Base-by-base conservation (phyloP, 768 basidiomycete species). In the Melanogaster broomeanus region DNA sequence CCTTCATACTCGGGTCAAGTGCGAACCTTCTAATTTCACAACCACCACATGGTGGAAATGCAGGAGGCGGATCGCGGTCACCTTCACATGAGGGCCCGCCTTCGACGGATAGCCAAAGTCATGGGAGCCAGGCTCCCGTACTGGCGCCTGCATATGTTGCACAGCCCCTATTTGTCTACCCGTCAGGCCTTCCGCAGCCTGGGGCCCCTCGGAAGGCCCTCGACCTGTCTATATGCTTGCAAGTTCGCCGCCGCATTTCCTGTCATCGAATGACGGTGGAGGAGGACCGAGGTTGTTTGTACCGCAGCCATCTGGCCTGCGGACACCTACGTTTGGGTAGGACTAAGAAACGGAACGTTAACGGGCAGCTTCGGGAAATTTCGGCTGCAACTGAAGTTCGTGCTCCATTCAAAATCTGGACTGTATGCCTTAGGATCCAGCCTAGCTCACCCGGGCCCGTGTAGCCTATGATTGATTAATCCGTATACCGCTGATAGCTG, bases 21-120 rank as follows among this genome's bases (percentile, higher is more conserved):
- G 61, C 64, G 4, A 69, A 68, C 18, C 25, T 68, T 16, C 21
- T 70, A 28, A 69, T 71, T 42, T 22, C 67, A 18, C 63, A 64
- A 7, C 64, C 47, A 0, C 8, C 33, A 13, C 63, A 52, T 1
- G 43, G 33, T 3, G 15, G 35, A 5, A 58, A 45, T 0, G 56
- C 48, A 2, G 46, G 57, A 19, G 58, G 60, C 3, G 57, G 60
- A 0, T 45, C 66, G 1, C 55, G 65, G 2, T 71, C 67, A 11
- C 69, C 68, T 3, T 65, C 69, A 2, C 60, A 61, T n/a, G 68
- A 69, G 4, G 64, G 67, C 2, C 44, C 62, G 0, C 61, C 61
- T 4, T 69, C 67, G 19, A 58, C 62, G 3, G 67, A 68, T n/a
- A 70, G n/a, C n/a, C n/a, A n/a, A n/a, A n/a, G 67, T n/a, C 66